phyloP scores from a whole-genome alignment of 106 monocot genomes.

The Iris macrosiphon region DNA sequence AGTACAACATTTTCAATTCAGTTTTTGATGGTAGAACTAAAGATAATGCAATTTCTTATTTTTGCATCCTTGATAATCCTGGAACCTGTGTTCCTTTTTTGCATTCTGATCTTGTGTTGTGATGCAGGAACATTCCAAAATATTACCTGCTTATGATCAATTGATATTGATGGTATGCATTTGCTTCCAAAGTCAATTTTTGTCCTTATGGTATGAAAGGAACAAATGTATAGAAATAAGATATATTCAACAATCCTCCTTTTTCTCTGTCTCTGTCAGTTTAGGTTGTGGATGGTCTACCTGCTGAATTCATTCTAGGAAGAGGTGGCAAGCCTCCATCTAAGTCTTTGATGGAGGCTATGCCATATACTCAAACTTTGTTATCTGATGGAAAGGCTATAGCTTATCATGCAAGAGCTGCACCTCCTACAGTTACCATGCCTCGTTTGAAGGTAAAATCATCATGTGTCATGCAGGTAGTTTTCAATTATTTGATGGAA shows the following conservation, averaged over 20 bases:
- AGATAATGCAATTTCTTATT: too few species aligned
- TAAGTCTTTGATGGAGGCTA: constrained; percentile 51
- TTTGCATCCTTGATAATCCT: too few species aligned
- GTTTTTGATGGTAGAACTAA: too few species aligned
- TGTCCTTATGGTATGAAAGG: neutral
- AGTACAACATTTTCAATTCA: too few species aligned
- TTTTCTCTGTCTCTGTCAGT: constrained; percentile 6
- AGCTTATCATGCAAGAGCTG: constrained; percentile 92
- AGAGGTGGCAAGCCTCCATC: constrained; percentile 45
- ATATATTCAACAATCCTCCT: neutral
- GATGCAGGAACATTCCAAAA: constrained; percentile 57
- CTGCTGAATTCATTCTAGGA: constrained; percentile 91
- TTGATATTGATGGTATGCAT: constrained; percentile 75
- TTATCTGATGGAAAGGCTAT: constrained; percentile 49
- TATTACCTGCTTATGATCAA: constrained; percentile 69
- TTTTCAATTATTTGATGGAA: neutral
- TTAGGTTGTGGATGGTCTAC: constrained; percentile 96
- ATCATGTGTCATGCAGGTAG: too few species aligned
- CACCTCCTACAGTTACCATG: constrained; percentile 98
- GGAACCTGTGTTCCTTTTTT: neutral
- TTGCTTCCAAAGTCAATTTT: neutral
- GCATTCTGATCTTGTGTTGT: constrained; percentile 4
- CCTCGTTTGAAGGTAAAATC: constrained; percentile 74
- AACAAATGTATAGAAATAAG: neutral
- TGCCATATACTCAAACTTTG: constrained; percentile 88